Conservation (phyloP, 768 basidiomycete genomes). For the Butyriboletus loyo region DNA sequence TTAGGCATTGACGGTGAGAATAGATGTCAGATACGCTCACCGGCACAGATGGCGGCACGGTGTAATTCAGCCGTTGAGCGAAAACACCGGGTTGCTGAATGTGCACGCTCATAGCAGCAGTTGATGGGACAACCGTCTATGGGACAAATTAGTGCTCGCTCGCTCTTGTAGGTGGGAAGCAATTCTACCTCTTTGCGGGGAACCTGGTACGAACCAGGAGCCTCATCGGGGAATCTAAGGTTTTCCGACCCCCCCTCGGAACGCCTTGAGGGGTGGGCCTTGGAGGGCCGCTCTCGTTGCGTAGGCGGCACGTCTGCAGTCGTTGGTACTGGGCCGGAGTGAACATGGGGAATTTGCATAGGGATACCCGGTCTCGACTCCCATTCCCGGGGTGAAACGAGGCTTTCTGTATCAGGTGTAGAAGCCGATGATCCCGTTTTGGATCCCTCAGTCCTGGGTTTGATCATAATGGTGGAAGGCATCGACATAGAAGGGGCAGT, state of each 20-base stretch:
- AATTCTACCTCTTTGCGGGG: neutral
- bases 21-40: neutral
- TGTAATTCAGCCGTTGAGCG: neutral
- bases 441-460: neutral
- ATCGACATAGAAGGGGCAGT: too few species aligned
- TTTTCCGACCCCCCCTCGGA: neutral
- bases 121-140: neutral
- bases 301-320: too few species aligned
- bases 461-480: neutral
- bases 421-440: neutral
- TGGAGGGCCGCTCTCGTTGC: neutral
- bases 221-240: too few species aligned
- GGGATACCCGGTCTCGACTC: neutral
- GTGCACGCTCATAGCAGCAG: neutral
- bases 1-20: neutral
- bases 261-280: neutral
- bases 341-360: neutral
- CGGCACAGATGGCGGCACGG: neutral
- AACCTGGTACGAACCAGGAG: neutral
- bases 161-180: neutral
- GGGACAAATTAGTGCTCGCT: neutral
- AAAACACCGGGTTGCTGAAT: neutral
- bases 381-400: neutral
- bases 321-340: neutral
- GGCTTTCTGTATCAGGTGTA: neutral